Evolutionary conservation across 345 rosid genomes (phyloP).

Genomic region (Arabidopsis arenosa): DNA sequence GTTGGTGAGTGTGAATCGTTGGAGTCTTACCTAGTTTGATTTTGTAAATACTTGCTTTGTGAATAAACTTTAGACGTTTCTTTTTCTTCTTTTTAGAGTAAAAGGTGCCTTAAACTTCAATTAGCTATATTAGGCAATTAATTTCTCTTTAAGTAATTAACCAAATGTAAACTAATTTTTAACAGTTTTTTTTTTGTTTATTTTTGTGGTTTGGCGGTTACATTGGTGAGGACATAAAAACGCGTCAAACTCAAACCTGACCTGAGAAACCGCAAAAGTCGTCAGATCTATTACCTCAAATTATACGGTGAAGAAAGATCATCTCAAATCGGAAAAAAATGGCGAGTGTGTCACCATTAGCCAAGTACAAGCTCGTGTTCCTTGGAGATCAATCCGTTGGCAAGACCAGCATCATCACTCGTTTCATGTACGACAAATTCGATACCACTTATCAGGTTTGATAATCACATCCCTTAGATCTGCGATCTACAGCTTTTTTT

Average conservation of each 20-base stretch:
- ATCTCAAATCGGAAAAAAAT: slow-evolving; percentile 32
- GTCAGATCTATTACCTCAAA: slow-evolving; percentile 46
- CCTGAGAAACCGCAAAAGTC: slow-evolving; percentile 32
- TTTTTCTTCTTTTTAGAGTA: slow-evolving; percentile 8
- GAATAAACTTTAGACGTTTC: slow-evolving; percentile 12
- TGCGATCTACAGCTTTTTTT: background rate
- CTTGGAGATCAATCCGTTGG: slow-evolving; percentile 90
- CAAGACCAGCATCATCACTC: slow-evolving; percentile 91
- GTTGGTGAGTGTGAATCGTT: background rate
- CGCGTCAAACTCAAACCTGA: slow-evolving; percentile 34
- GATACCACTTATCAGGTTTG: slow-evolving; percentile 88
- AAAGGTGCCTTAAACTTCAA: background rate
- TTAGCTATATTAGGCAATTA: background rate
- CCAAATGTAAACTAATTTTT: background rate
- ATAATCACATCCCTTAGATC: background rate
- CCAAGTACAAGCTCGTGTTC: slow-evolving; percentile 83
- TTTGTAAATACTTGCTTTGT: too few relatives aligned
- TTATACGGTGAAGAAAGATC: background rate
- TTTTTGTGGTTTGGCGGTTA: slow-evolving; percentile 53
- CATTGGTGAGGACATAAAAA: slow-evolving; percentile 37
- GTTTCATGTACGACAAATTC: slow-evolving; percentile 96
- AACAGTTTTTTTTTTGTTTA: background rate
- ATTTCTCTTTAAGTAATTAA: background rate
- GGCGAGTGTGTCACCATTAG: slow-evolving; percentile 86
- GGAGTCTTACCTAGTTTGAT: too few relatives aligned